phyloP scores from a whole-genome alignment of 2,329 filamentous ascomycete species.

The Alternaria viburni region DNA sequence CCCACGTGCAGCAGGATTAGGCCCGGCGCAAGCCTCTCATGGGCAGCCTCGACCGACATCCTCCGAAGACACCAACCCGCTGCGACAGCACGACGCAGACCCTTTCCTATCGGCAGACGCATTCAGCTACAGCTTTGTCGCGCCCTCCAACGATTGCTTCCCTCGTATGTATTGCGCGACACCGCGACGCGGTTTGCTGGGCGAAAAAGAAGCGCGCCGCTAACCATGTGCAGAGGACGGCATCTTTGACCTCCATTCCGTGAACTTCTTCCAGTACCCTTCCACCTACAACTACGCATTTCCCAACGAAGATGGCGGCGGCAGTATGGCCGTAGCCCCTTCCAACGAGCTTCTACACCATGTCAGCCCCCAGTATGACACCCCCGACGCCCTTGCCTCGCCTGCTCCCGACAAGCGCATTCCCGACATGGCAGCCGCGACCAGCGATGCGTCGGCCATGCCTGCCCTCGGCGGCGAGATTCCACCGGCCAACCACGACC shows the following conservation, averaged over 20 bases:
- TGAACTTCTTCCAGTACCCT: slow-evolving; percentile 4
- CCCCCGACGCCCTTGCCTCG: slow-evolving; percentile 21
- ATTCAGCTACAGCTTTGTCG: not conserved
- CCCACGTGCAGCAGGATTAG: slow-evolving; percentile 12
- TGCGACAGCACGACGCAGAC: slow-evolving; percentile 11
- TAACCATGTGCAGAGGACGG: slow-evolving; percentile 28
- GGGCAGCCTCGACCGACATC: slow-evolving; percentile 5
- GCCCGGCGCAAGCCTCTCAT: slow-evolving; percentile 17
- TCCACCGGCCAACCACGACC: slow-evolving; percentile 21
- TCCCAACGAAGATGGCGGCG: slow-evolving; percentile 35
- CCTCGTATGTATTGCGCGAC: slow-evolving; percentile 16
- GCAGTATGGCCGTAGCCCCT: slow-evolving; percentile 41
- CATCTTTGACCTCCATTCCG: slow-evolving; percentile 3
- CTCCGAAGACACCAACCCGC: slow-evolving; percentile 4
- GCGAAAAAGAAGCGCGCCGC: slow-evolving; percentile 16
- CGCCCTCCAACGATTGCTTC: not conserved
- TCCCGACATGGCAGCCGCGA: slow-evolving; percentile 39
- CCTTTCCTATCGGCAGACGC: not conserved
- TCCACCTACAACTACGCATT: slow-evolving; percentile 1
- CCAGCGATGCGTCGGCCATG: slow-evolving; percentile 27
- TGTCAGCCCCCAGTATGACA: slow-evolving; percentile 34
- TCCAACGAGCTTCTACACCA: slow-evolving; percentile 26
- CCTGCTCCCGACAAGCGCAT: slow-evolving; percentile 25
- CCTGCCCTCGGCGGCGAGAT: slow-evolving; percentile 7
- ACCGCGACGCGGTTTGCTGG: not conserved